phyloP scores from a whole-genome alignment of 75 land plant genomes.

The Pinus albicaulis region DNA sequence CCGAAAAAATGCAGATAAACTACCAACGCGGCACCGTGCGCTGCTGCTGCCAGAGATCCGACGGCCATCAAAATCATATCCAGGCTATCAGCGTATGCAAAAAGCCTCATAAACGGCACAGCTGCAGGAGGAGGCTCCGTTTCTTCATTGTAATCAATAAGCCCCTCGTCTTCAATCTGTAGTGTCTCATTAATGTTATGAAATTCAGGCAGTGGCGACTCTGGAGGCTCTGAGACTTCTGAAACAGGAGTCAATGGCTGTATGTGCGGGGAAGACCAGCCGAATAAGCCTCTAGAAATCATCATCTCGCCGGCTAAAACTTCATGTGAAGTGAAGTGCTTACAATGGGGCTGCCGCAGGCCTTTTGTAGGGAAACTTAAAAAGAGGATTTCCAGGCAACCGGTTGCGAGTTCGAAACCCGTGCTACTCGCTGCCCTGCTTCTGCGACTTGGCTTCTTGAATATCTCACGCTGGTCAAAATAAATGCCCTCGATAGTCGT shows the following conservation, averaged over 20 bases:
- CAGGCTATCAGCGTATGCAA: slow-evolving; percentile 32
- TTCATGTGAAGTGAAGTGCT: background rate
- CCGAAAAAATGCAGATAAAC: slow-evolving; percentile 40
- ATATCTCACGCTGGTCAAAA: background rate
- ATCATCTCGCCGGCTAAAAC: slow-evolving; percentile 7
- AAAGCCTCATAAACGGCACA: slow-evolving; percentile 45
- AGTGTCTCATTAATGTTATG: slow-evolving; percentile 23
- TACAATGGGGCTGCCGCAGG: background rate
- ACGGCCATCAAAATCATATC: slow-evolving; percentile 45
- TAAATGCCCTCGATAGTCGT: too few species aligned
- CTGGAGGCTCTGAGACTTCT: slow-evolving; percentile 59
- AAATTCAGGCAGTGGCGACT: slow-evolving; percentile 47
- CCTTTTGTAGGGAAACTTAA: background rate
- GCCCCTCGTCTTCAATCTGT: slow-evolving; percentile 27
- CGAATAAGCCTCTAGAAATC: slow-evolving; percentile 47
- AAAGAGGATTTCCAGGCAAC: background rate
- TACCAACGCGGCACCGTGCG: slow-evolving; percentile 48
- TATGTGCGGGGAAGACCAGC: slow-evolving; percentile 54
- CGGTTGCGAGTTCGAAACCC: slow-evolving; percentile 5
- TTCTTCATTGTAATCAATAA: slow-evolving; percentile 27
- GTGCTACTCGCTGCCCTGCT: background rate
- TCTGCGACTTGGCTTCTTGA: background rate
- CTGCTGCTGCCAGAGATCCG: slow-evolving; percentile 31
- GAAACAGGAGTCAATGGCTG: slow-evolving; percentile 58
- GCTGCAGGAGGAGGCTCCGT: slow-evolving; percentile 39